Percentiles rank a stretch among this genome's conserved stretches.
These are phyloP conservation scores for Geosmithia morbida DNA, from an alignment of 2,329 filamentous ascomycete genomes.

Conservation along the genomic window DNA sequence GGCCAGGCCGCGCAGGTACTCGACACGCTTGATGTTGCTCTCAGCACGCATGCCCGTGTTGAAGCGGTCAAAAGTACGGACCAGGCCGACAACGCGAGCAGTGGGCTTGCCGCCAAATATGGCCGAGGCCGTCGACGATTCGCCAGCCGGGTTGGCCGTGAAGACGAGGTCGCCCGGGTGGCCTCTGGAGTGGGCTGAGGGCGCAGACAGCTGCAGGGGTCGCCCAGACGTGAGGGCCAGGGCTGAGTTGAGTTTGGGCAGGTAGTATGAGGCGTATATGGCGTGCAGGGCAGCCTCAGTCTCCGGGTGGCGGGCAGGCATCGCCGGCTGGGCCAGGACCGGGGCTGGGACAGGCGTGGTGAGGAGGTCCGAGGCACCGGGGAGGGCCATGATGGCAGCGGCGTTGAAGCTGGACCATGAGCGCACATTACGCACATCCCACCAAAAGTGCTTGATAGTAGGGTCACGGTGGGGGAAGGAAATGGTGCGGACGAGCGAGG, in stretches of 20 bases:
- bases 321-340: slow-evolving; percentile 43
- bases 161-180: slow-evolving; percentile 40
- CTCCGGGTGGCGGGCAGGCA: slow-evolving; percentile 54
- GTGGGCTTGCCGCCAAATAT: slow-evolving; percentile 32
- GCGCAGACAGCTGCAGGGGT: slow-evolving; percentile 22
- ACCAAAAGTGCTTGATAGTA: slow-evolving; percentile 80
- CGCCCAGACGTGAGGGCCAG: slow-evolving; percentile 63
- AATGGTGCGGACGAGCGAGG: slow-evolving; percentile 67
- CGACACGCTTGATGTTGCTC: slow-evolving; percentile 69
- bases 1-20: slow-evolving; percentile 76
- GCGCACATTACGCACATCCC: slow-evolving; percentile 80
- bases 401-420: slow-evolving; percentile 72
- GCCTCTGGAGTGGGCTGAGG: slow-evolving; percentile 16
- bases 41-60: slow-evolving; percentile 89
- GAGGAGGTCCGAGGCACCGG: slow-evolving; percentile 58
- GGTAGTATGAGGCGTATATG: slow-evolving; percentile 66
- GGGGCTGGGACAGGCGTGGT: slow-evolving; percentile 49
- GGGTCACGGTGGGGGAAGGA: slow-evolving; percentile 53
- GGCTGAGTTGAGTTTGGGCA: slow-evolving; percentile 76
- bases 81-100: slow-evolving; percentile 62
- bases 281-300: slow-evolving; percentile 63
- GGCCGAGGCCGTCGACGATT: slow-evolving; percentile 38
- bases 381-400: slow-evolving; percentile 55
- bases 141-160: slow-evolving; percentile 45
- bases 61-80: slow-evolving; percentile 86